Conservation (phyloP, 345 rosid genomes). For the Cochlearia excelsa region DNA sequence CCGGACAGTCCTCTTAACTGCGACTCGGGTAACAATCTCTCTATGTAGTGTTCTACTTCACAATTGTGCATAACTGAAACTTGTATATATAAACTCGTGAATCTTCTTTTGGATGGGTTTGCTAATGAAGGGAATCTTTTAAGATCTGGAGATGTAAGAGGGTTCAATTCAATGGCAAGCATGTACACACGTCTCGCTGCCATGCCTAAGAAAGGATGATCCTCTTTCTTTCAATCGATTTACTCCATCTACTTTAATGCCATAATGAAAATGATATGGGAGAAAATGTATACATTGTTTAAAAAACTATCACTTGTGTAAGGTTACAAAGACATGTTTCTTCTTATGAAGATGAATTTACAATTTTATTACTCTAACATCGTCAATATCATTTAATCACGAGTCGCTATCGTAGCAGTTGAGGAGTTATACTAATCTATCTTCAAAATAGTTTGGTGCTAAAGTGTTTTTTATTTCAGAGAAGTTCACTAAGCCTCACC, state of each 20-base stretch:
- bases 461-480: too few relatives aligned
- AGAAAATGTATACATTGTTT: conserved; percentile 12
- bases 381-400: too few relatives aligned
- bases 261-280: conserved; percentile 14
- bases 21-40: conserved; percentile 62
- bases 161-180: conserved; percentile 60
- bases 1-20: conserved; percentile 72
- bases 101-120: neutral
- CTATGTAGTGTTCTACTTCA: neutral
- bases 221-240: neutral
- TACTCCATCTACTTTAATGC: neutral
- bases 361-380: neutral
- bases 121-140: conserved; percentile 70
- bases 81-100: too few relatives aligned
- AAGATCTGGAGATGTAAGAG: conserved; percentile 79
- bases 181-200: conserved; percentile 42
- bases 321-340: conserved; percentile 21
- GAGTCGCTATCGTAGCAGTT: too few relatives aligned
- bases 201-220: conserved; percentile 87
- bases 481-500: too few relatives aligned
- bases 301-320: conserved; percentile 6
- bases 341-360: conserved; percentile 3
- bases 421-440: too few relatives aligned
- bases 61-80: too few relatives aligned
- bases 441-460: too few relatives aligned